Base-by-base conservation (phyloP, 441 rosid species). In the Mallotus repandus region DNA sequence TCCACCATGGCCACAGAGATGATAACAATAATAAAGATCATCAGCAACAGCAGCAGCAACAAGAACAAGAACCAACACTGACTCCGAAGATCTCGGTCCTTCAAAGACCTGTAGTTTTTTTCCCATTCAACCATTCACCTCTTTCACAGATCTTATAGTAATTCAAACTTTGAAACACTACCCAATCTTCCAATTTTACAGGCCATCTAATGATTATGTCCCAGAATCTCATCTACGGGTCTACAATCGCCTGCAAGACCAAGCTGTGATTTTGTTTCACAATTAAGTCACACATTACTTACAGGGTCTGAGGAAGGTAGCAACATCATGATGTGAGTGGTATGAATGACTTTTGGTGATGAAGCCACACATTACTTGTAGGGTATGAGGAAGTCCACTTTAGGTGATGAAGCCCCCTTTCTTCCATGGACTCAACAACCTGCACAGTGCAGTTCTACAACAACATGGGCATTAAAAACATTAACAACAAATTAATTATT, bases 171-270 rank as follows among this genome's bases (percentile, higher is more conserved):
- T 78, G 84, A 72, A 90, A 85, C 49, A 90, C 78, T 53, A 69
- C 66, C 73, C 60, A 50, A 46, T 86, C 92, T 32, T 83, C 84
- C 81, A 86, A 77, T 76, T 81, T 84, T 50, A 92, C 95, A 0
- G 95, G 92, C 95, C 95, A 90, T 58, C 92, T 92, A 2, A 89
- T 86, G 79, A 90, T 86, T 46, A 90, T 87, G 77, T 88, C 95
- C 16, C 79, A 82, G 81, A 88, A 88, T 73, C 88, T 85, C 95
- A 88, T 84, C 21, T 84, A 83, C 16, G 90, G 84, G 78, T 84
- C 92, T 50, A 87, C 88, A 29, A 88, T 79, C 4, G 83, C 92
- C 79, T 88, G 95, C 84, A 90, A 74, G 69, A 90, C 77, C 89
- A 90, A 84, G 81, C 92, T 90, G 77, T 86, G 84, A 68, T 82